Evolutionary conservation across 176 grass and related monocot species (phyloP).

Genomic region (Phragmites australis): DNA sequence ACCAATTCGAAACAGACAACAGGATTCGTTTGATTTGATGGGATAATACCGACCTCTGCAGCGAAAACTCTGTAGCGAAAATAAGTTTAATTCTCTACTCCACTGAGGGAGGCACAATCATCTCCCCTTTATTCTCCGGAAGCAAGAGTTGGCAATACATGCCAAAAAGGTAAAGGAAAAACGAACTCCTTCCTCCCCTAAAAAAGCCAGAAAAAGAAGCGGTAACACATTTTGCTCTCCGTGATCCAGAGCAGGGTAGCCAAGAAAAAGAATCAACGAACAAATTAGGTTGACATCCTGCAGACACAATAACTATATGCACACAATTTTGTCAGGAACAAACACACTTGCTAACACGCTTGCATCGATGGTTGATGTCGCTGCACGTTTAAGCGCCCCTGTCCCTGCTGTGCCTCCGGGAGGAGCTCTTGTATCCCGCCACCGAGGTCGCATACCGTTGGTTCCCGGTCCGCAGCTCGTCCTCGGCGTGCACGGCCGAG

Average conservation of each 20-base stretch:
- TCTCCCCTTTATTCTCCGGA: neutral
- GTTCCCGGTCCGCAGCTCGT: neutral
- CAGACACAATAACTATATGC: conserved; percentile 11
- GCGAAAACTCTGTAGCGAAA: neutral
- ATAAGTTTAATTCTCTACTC: neutral
- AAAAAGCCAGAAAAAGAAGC: neutral
- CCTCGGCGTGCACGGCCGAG: conserved; percentile 29
- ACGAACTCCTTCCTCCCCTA: neutral
- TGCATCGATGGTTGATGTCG: neutral
- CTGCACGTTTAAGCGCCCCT: neutral
- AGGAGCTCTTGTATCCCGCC: conserved; percentile 26
- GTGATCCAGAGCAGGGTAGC: neutral
- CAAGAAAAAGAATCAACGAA: conserved; percentile 44
- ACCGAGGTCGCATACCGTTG: conserved; percentile 43
- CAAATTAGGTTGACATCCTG: neutral
- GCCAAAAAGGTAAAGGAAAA: neutral
- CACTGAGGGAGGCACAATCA: neutral
- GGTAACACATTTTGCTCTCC: neutral
- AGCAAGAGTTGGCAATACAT: neutral
- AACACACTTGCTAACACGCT: neutral
- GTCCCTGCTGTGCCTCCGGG: conserved; percentile 38
- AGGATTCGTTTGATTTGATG: neutral
- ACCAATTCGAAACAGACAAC: neutral
- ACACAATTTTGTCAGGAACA: neutral
- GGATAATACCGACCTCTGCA: no score